These are phyloP conservation scores for Rosa lucieae DNA, from an alignment of 306 rosid species.

Conservation along the genomic window DNA sequence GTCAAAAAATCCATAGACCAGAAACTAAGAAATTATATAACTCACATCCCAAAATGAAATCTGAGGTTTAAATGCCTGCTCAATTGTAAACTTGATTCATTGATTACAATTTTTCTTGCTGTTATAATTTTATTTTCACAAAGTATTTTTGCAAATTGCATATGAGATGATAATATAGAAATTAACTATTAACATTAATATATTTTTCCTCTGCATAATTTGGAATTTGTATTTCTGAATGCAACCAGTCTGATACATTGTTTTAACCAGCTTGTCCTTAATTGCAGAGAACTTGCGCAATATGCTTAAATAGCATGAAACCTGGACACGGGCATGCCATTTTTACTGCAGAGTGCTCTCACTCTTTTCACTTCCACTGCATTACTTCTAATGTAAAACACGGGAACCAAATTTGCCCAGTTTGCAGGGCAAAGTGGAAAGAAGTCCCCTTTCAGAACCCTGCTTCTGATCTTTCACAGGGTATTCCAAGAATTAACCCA, in stretches of 20 bases:
- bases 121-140: neutral
- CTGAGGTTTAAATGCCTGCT: neutral
- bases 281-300: constrained; percentile 78
- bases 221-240: constrained; percentile 1
- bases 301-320: constrained; percentile 74
- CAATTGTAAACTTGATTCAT: neutral
- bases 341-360: constrained; percentile 97
- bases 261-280: constrained; percentile 31
- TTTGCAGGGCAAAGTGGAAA: constrained; percentile 94
- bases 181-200: neutral
- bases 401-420: constrained; percentile 84
- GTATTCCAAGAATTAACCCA: constrained; percentile 44
- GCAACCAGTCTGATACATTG: neutral
- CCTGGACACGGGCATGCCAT: constrained; percentile 89
- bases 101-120: neutral
- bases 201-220: neutral
- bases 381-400: constrained; percentile 88
- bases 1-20: neutral
- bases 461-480: constrained; percentile 45
- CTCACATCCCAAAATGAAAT: neutral
- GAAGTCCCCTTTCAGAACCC: constrained; percentile 78
- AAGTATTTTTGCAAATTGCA: neutral
- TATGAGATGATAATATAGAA: neutral
- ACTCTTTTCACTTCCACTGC: constrained; percentile 92
- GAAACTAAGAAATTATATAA: constrained; percentile 4